Percentiles rank a stretch among this genome's conserved stretches.
phyloP scores from a whole-genome alignment of 371 early-diverging fungal genomes.

The Mucor piriformis region DNA sequence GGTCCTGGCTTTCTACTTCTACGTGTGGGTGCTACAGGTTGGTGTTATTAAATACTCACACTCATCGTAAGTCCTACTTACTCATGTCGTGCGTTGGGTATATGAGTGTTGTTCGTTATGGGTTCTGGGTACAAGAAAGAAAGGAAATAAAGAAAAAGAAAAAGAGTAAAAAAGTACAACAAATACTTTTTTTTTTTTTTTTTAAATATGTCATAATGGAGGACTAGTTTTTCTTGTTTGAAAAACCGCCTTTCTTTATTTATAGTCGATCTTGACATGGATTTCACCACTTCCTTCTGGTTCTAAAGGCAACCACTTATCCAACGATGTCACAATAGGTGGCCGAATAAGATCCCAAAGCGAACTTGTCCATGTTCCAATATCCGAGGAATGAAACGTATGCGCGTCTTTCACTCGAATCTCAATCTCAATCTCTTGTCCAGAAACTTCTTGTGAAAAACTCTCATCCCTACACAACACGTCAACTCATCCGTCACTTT shows the following conservation, averaged over 20 bases:
- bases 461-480: constrained; percentile 14
- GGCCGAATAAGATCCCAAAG: constrained; percentile 52
- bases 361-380: constrained; percentile 58
- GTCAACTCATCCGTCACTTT: not conserved
- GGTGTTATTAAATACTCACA: not conserved
- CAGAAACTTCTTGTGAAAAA: constrained; percentile 26
- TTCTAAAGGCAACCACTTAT: constrained; percentile 43
- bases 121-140: not conserved
- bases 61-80: not conserved
- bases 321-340: constrained; percentile 10
- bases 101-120: not conserved
- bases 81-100: not conserved
- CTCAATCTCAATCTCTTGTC: constrained; percentile 40
- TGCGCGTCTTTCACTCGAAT: constrained; percentile 71
- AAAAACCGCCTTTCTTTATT: not conserved
- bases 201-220: no score
- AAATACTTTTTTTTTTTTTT: not conserved
- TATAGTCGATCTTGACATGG: constrained; percentile 35
- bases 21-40: constrained; percentile 13
- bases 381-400: constrained; percentile 61
- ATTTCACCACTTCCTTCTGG: constrained; percentile 46
- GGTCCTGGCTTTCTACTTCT: constrained; percentile 19
- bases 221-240: not conserved
- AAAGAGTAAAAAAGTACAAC: not conserved
- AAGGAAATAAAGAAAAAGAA: not conserved